phyloP scores from a whole-genome alignment of 306 rosid species.

The Phaseolus lunatus region DNA sequence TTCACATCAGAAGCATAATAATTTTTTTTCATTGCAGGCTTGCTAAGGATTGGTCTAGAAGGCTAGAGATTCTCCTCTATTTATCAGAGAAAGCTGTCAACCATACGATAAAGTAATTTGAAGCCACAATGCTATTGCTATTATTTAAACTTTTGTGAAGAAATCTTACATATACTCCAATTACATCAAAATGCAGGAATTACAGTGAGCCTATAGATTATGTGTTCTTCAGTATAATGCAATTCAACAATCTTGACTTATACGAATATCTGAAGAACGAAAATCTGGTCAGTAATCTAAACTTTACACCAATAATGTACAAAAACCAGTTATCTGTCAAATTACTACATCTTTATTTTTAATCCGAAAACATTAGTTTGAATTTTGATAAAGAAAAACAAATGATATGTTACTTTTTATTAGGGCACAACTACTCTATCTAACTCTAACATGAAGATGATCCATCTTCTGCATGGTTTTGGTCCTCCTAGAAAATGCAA shows the following conservation, averaged over 20 bases:
- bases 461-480: not conserved
- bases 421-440: not conserved
- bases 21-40: slow-evolving; percentile 24
- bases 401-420: too few species aligned
- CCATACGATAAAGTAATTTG: slow-evolving; percentile 13
- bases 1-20: too few species aligned
- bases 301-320: not conserved
- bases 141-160: not conserved
- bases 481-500: not conserved
- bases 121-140: not conserved
- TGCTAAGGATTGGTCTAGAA: slow-evolving; percentile 1
- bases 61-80: not conserved
- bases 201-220: not conserved
- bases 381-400: too few species aligned
- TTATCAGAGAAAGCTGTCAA: slow-evolving; percentile 11
- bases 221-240: not conserved
- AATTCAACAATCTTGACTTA: slow-evolving; percentile 22
- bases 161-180: not conserved
- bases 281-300: slow-evolving; percentile 25
- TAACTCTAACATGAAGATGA: not conserved
- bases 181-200: slow-evolving; percentile 28
- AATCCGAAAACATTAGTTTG: not conserved
- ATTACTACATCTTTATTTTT: not conserved
- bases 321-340: not conserved
- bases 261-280: not conserved